These are phyloP conservation scores for Gossypium davidsonii DNA, from an alignment of 441 rosid species.

Conservation along the genomic window DNA sequence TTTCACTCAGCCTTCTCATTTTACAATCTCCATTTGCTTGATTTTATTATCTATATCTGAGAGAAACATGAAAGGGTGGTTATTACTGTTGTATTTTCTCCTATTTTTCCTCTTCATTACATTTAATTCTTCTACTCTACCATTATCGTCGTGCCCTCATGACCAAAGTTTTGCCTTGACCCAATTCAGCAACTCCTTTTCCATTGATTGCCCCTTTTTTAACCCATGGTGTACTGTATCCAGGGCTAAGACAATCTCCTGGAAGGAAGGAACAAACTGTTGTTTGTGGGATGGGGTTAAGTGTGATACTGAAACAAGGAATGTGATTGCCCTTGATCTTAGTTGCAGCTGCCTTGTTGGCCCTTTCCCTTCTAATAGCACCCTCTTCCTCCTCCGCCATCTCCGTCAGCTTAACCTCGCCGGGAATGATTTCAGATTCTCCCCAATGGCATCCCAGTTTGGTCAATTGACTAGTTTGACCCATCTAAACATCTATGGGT, in stretches of 20 bases:
- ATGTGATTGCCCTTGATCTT: neutral
- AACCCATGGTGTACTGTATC: too few species aligned
- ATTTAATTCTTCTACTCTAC: too few species aligned
- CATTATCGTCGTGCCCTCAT: too few species aligned
- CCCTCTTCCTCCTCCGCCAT: neutral
- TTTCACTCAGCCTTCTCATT: too few species aligned
- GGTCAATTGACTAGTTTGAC: neutral
- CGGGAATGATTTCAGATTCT: neutral
- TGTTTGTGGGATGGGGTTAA: slow-evolving; percentile 8
- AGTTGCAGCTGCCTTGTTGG: neutral
- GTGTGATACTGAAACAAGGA: neutral
- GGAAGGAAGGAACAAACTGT: neutral
- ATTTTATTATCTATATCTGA: too few species aligned
- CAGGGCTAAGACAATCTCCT: neutral
- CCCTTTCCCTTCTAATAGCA: neutral
- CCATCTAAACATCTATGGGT: neutral
- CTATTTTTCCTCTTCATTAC: too few species aligned
- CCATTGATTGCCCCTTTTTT: too few species aligned
- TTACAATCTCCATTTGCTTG: too few species aligned
- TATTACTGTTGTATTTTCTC: too few species aligned
- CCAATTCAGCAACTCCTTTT: too few species aligned
- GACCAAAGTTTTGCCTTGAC: too few species aligned
- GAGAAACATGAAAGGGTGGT: too few species aligned
- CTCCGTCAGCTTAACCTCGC: neutral
- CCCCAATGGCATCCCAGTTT: neutral